Percentiles rank a stretch among this genome's conserved stretches.
Evolutionary conservation across 148 eudicot genomes (phyloP).

Genomic region (Vaccinium myrtillus): DNA sequence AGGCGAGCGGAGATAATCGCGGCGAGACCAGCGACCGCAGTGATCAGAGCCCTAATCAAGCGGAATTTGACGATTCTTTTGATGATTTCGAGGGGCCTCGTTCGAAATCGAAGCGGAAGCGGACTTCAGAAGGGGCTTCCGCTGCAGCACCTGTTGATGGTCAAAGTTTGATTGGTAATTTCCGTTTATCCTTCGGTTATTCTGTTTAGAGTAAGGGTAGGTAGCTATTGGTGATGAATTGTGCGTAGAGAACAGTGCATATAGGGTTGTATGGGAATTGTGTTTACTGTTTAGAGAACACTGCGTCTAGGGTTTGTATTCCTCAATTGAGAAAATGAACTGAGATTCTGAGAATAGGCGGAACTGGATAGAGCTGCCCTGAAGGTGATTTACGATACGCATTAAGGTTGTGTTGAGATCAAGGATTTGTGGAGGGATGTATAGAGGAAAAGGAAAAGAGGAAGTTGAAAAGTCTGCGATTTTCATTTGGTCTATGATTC

Average conservation of each 20-base stretch:
- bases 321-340: background rate
- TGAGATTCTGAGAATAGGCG: background rate
- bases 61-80: slow-evolving; percentile 46
- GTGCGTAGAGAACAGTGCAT: too few relatives aligned
- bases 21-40: slow-evolving; percentile 18
- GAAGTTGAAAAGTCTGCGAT: background rate
- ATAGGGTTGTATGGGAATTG: too few relatives aligned
- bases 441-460: background rate
- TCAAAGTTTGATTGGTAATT: slow-evolving; percentile 61
- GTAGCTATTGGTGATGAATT: too few relatives aligned
- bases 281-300: too few relatives aligned
- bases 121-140: slow-evolving; percentile 38
- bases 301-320: background rate
- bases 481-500: background rate
- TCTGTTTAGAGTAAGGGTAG: background rate
- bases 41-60: slow-evolving; percentile 42
- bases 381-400: background rate
- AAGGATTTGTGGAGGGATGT: background rate
- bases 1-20: slow-evolving; percentile 17
- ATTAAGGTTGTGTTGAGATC: background rate
- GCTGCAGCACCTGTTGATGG: slow-evolving; percentile 23
- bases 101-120: slow-evolving; percentile 56
- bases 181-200: slow-evolving; percentile 3
- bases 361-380: background rate
- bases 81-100: slow-evolving; percentile 74